A percentile compares a stretch with the other conserved stretches of the same genome.
Evolutionary conservation across 1,139 yeast species (phyloP).

Genomic region (Lodderomyces beijingensis): DNA sequence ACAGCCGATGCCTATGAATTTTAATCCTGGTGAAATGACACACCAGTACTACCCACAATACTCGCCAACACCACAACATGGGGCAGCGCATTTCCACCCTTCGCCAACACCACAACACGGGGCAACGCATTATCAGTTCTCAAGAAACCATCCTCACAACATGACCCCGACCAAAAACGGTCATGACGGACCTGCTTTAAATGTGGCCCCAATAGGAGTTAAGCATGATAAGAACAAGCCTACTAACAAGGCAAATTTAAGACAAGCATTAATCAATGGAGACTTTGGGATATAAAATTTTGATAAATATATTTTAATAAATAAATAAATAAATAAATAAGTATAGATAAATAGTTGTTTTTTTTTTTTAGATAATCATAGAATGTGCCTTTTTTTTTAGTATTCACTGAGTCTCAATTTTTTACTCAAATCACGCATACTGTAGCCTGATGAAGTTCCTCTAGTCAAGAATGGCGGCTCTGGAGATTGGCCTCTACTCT

Average conservation of each 20-base stretch:
- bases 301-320: conserved; percentile 6
- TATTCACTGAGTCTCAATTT: conserved; percentile 72
- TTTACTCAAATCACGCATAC: conserved; percentile 63
- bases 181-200: conserved; percentile 24
- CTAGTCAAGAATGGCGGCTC: conserved; percentile 54
- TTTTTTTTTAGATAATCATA: too few species aligned
- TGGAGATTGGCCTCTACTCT: conserved; percentile 68
- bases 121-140: too few species aligned
- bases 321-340: conserved; percentile 9
- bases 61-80: conserved; percentile 1
- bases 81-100: neutral
- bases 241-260: conserved; percentile 34
- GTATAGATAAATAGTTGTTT: conserved; percentile 8
- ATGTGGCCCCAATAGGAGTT: conserved; percentile 35
- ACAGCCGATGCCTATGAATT: conserved; percentile 6
- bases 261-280: conserved; percentile 41
- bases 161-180: too few species aligned
- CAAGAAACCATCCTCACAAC: too few species aligned
- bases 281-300: conserved; percentile 34
- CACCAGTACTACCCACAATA: neutral
- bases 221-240: conserved; percentile 32
- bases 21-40: conserved; percentile 1
- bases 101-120: neutral
- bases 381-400: conserved; percentile 27
- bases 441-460: conserved; percentile 41